Conservation (phyloP, 2,329 filamentous ascomycete genomes). For the Ceratocystis ficicola region DNA sequence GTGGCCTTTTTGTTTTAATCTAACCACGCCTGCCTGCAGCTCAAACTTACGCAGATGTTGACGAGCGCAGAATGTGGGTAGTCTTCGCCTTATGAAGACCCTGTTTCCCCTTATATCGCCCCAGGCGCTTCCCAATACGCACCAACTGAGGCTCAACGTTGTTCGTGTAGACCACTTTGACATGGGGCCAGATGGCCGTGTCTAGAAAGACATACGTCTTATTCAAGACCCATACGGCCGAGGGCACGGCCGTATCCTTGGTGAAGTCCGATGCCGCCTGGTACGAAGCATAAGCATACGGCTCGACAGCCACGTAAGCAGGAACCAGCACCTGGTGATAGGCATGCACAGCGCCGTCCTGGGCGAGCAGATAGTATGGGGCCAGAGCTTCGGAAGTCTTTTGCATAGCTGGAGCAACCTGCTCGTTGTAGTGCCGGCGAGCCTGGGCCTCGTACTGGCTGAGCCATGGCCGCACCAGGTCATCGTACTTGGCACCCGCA, state of each 20-base stretch:
- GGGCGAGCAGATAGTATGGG: slow-evolving; percentile 62
- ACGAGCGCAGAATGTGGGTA: slow-evolving; percentile 25
- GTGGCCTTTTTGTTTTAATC: not conserved
- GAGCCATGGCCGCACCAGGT: slow-evolving; percentile 63
- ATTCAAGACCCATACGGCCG: slow-evolving; percentile 57
- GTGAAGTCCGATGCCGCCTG: slow-evolving; percentile 53
- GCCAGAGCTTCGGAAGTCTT: slow-evolving; percentile 44
- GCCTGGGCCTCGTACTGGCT: slow-evolving; percentile 49
- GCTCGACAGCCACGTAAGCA: slow-evolving; percentile 58
- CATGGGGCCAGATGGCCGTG: slow-evolving; percentile 64
- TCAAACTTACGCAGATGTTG: slow-evolving; percentile 24
- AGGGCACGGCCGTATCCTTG: slow-evolving; percentile 57
- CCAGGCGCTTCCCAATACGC: slow-evolving; percentile 80
- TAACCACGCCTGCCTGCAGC: not conserved
- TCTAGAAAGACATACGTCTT: slow-evolving; percentile 59
- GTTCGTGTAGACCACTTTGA: slow-evolving; percentile 70
- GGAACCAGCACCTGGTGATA: slow-evolving; percentile 66
- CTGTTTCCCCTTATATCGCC: slow-evolving; percentile 50
- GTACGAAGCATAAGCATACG: slow-evolving; percentile 62
- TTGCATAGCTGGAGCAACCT: slow-evolving; percentile 61
- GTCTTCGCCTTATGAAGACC: slow-evolving; percentile 30
- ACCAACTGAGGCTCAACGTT: slow-evolving; percentile 93
- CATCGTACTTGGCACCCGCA: slow-evolving; percentile 62
- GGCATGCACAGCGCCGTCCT: slow-evolving; percentile 50
- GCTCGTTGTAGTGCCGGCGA: slow-evolving; percentile 54